Base-by-base conservation (phyloP, 176 grass and related monocot species). In the Otatea glauca region DNA sequence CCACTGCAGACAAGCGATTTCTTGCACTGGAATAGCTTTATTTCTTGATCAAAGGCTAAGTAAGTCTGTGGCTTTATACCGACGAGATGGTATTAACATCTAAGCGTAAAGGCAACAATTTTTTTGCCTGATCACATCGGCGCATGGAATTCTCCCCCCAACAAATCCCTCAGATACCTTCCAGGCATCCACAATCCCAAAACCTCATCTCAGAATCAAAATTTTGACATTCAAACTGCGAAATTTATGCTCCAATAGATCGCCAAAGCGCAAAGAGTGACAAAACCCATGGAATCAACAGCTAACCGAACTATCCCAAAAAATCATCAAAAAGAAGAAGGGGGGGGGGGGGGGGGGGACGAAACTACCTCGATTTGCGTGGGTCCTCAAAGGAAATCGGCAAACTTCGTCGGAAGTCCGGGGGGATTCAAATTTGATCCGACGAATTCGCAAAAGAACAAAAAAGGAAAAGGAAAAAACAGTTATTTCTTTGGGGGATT, bases 91-190 rank as follows among this genome's bases (percentile, higher is more conserved):
- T 6, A 38, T 1, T 21, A 29, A 29, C 34, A 20, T 18, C 7
- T 66, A 21, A 29, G 37, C 72, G 3, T 32, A 77, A 84, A 85
- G 39, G 53, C 38, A 27, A 18, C 23, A 4, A 4, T 47, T 37
- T 49, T 49, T 83, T 76, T 32, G 65, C 16, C 20, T 80, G 76
- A 73, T 73, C 76, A 64, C 32, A n/a, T 53, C 51, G 35, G 16
- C 10, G 32, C 49, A 20, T 7, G 41, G 21, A 70, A 14, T 13
- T n/a, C 15, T 61, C 65, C 32, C 13, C 39, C 51, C 48, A 20
- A 74, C 24, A 20, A 64, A 85, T 50, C 38, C 53, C 21, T 5
- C 16, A 5, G 10, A 13, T 14, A 37, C 44, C 62, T 20, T 37
- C 15, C 5, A 13, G 23, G 23, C 73, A 62, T n/a, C 50, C 53